Base-by-base conservation (phyloP, 179 eudicot genomes). In the Dionaea muscipula region DNA sequence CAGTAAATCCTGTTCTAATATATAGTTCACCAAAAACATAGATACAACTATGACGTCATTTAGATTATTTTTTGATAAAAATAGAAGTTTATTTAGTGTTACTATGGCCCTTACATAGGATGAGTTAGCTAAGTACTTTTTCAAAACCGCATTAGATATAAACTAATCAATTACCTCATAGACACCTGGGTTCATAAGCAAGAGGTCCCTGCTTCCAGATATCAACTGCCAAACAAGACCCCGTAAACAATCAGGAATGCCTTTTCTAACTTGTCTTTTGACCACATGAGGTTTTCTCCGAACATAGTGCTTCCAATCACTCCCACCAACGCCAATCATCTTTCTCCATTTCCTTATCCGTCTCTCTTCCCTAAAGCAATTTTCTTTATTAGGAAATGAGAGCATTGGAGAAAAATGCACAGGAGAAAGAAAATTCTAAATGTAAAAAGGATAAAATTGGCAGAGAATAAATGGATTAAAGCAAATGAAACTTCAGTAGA, bases 181-280 rank as follows among this genome's bases (percentile, higher is more conserved):
- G 45, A 91, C 94, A 27, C 98, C 98, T 7, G 98, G 89, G 75
- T 87, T 91, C 82, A 84, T 72, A 64, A 91, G 85, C 79, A 88
- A 77, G 66, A 91, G 93, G 70, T 87, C 98, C 49, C 96, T 82
- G 64, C 98, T 91, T 61, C 96, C 96, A 20, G 98, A 91, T 37
- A 91, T 76, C 65, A 91, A 72, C 65, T 91, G 98, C 98, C 98
- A 91, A 57, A 82, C 98, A 75, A 88, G 93, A 54, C 98, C 96
- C 70, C 98, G 80, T 50, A 91, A 73, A 71, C 98, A 88, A 79
- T 91, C 93, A 61, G 98, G 94, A 63, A 91, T 80, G 62, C 98
- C 98, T 73, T 91, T 88, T 58, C 98, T 75, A 48, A 91, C 75
- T 31, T 94, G 94, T 53, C 98, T 72, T 71, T 84, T 88, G 28